Evolutionary conservation across 2,329 filamentous ascomycete species (phyloP).

Genomic region (Mycogone perniciosa): DNA sequence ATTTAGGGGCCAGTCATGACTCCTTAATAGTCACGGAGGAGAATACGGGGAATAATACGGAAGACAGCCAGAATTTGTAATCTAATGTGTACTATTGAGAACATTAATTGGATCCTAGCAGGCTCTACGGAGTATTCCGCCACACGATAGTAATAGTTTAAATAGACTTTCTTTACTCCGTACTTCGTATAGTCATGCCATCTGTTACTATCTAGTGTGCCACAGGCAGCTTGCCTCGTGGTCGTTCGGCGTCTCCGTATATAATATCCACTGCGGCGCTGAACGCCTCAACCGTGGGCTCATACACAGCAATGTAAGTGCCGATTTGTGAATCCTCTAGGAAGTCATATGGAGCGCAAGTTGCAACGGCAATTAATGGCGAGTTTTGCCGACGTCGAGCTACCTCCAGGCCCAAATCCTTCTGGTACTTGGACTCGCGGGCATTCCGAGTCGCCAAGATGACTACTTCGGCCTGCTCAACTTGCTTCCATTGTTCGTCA

Average conservation of each 20-base stretch:
- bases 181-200: neutral
- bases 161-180: neutral
- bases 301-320: constrained; percentile 21
- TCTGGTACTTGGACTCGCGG: constrained; percentile 19
- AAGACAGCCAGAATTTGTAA: too few relatives aligned
- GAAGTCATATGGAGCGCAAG: constrained; percentile 23
- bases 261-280: constrained; percentile 16
- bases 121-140: too few relatives aligned
- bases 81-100: too few relatives aligned
- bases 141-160: neutral
- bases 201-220: neutral
- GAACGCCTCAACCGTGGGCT: constrained; percentile 22
- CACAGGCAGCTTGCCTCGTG: constrained; percentile 17
- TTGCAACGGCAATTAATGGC: constrained; percentile 18
- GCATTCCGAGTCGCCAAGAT: constrained; percentile 22
- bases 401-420: constrained; percentile 17
- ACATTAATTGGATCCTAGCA: too few relatives aligned
- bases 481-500: constrained; percentile 15
- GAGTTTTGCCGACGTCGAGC: constrained; percentile 11
- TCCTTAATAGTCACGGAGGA: too few relatives aligned
- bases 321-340: constrained; percentile 16
- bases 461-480: constrained; percentile 19
- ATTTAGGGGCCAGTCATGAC: too few relatives aligned
- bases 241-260: constrained; percentile 12
- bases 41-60: too few relatives aligned